Conservation (phyloP, 2,329 filamentous ascomycete species). For the Cryphonectria radicalis region DNA sequence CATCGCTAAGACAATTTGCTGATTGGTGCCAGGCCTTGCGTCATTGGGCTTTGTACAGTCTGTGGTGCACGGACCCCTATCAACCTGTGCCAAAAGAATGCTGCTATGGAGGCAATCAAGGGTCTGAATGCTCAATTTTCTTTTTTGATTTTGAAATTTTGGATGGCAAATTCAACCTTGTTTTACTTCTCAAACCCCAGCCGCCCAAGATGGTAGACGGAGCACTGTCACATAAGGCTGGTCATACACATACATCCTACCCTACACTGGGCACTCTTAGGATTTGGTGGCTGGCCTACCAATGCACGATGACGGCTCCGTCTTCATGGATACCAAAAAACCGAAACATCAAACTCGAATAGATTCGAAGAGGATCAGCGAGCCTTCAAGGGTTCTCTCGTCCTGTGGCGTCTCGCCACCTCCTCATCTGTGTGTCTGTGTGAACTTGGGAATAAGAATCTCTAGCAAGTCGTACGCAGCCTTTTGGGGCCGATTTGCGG, state of each 20-base stretch:
- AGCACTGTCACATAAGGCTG: background rate
- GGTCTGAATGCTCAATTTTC: background rate
- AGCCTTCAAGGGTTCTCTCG: background rate
- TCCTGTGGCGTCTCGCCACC: background rate
- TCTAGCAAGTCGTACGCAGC: background rate
- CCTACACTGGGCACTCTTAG: background rate
- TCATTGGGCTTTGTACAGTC: constrained; percentile 13
- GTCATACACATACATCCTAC: background rate
- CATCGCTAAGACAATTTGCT: constrained; percentile 28
- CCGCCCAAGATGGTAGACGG: background rate
- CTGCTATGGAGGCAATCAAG: background rate
- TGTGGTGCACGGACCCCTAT: background rate
- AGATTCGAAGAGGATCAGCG: background rate
- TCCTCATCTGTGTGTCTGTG: background rate
- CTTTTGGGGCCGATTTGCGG: background rate
- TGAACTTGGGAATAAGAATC: background rate
- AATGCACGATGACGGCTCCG: background rate
- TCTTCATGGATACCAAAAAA: background rate
- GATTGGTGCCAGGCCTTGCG: constrained; percentile 35
- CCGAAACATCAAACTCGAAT: background rate
- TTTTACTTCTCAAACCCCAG: background rate
- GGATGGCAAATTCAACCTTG: background rate
- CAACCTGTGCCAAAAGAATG: background rate
- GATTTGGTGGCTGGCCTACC: background rate
- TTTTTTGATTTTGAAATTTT: background rate